Conservation (phyloP, 2,329 filamentous ascomycete genomes). For the Pestalotiopsis sp. region DNA sequence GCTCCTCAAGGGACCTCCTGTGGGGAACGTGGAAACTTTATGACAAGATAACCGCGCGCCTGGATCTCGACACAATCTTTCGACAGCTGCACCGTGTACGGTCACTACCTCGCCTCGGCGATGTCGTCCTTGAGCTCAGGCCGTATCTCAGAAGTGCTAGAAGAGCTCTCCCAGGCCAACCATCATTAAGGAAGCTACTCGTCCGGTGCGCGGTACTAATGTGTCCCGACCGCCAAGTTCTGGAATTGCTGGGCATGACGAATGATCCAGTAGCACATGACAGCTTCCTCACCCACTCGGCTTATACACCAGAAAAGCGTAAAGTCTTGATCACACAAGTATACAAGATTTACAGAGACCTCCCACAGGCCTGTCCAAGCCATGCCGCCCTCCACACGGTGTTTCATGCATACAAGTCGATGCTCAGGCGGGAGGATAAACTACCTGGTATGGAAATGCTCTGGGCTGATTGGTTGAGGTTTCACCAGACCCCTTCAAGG, state of each 20-base stretch:
- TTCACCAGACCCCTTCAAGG: slow-evolving; percentile 41
- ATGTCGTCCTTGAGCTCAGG: slow-evolving; percentile 26
- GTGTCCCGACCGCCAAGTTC: slow-evolving; percentile 28
- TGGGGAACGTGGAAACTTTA: slow-evolving; percentile 27
- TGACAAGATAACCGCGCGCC: slow-evolving; percentile 26
- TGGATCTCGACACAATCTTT: slow-evolving; percentile 29
- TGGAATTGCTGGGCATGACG: slow-evolving; percentile 43
- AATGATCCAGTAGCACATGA: slow-evolving; percentile 45
- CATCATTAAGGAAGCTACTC: slow-evolving; percentile 25
- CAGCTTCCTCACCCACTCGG: slow-evolving; percentile 41
- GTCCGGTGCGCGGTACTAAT: slow-evolving; percentile 30
- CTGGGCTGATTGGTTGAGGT: slow-evolving; percentile 50
- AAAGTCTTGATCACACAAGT: slow-evolving; percentile 39
- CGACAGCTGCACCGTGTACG: slow-evolving; percentile 25
- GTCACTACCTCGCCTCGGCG: slow-evolving; percentile 27
- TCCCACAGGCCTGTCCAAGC: slow-evolving; percentile 41
- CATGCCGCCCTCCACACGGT: slow-evolving; percentile 44
- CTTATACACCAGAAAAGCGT: slow-evolving; percentile 17
- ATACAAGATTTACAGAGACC: slow-evolving; percentile 48
- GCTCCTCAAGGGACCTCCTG: slow-evolving; percentile 20
- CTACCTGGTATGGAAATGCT: slow-evolving; percentile 47
- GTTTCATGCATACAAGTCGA: slow-evolving; percentile 35
- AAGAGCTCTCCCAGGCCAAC: slow-evolving; percentile 5
- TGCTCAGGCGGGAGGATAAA: slow-evolving; percentile 39
- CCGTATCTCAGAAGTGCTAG: slow-evolving; percentile 16